Evolutionary conservation across 2,329 filamentous ascomycete species (phyloP).

Genomic region (Fusarium nygamai): DNA sequence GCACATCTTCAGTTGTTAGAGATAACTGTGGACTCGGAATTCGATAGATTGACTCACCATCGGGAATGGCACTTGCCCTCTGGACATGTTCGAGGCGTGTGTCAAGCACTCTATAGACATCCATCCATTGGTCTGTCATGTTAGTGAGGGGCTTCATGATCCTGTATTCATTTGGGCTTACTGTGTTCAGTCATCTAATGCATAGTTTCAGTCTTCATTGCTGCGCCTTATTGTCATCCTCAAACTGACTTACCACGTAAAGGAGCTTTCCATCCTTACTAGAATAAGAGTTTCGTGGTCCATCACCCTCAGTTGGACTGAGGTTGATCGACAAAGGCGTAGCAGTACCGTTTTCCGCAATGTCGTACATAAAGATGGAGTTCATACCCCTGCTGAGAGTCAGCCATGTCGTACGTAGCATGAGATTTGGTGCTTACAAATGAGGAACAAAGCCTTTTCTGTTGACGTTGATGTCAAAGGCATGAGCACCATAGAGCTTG

Average conservation of each 20-base stretch:
- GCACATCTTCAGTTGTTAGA: background rate
- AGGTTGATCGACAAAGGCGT: background rate
- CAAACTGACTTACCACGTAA: background rate
- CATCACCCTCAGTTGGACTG: background rate
- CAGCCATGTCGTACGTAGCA: accelerated
- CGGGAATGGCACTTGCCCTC: background rate
- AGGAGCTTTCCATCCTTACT: slow-evolving; percentile 7
- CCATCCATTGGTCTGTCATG: background rate
- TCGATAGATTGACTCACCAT: background rate
- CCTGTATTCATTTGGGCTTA: background rate
- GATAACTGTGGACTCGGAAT: background rate
- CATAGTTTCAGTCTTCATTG: background rate
- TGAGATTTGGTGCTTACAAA: background rate
- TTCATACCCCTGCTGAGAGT: background rate
- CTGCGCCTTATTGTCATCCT: accelerated
- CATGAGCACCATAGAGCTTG: slow-evolving; percentile 1
- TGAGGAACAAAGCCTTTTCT: slow-evolving; percentile 7
- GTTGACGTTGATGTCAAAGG: background rate
- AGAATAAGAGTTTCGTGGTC: background rate
- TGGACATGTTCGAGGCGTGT: background rate
- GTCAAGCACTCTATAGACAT: background rate
- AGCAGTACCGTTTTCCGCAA: background rate
- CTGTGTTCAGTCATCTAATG: slow-evolving; percentile 1
- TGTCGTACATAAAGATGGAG: slow-evolving; percentile 6
- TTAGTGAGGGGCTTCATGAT: background rate